Conservation (phyloP, 768 basidiomycete genomes). For the Inosperma sp. region DNA sequence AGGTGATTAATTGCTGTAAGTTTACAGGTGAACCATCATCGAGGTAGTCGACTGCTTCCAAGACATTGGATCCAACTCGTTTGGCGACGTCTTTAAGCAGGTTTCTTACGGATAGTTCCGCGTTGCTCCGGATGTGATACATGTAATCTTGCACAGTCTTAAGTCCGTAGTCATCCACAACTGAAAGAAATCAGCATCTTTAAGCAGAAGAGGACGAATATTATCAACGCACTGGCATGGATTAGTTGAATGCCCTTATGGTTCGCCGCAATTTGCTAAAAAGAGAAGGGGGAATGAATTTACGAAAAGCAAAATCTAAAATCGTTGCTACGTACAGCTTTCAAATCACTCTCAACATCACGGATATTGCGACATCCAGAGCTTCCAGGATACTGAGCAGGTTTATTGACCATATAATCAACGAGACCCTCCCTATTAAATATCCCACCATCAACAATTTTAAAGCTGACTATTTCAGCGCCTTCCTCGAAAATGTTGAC, state of each 20-base stretch:
- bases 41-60: slow-evolving; percentile 76
- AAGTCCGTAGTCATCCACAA: slow-evolving; percentile 84
- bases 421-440: slow-evolving; percentile 74
- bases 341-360: slow-evolving; percentile 89
- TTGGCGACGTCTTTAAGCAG: slow-evolving; percentile 72
- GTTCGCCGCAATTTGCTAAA: slow-evolving; percentile 89
- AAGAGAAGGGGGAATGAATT: slow-evolving; percentile 4
- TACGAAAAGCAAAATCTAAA: background rate
- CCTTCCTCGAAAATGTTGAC: slow-evolving; percentile 93
- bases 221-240: slow-evolving; percentile 70
- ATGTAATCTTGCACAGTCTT: slow-evolving; percentile 90
- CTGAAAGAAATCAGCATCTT: slow-evolving; percentile 31
- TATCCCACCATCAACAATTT: slow-evolving; percentile 77
- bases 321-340: slow-evolving; percentile 55
- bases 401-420: slow-evolving; percentile 78
- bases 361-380: slow-evolving; percentile 84
- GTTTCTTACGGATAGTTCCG: slow-evolving; percentile 80
- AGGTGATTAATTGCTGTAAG: slow-evolving; percentile 8
- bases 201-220: slow-evolving; percentile 5
- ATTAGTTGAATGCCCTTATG: slow-evolving; percentile 87
- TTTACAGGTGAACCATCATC: slow-evolving; percentile 83
- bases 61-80: slow-evolving; percentile 57
- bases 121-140: slow-evolving; percentile 85
- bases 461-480: slow-evolving; percentile 86
- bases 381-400: slow-evolving; percentile 76